Conservation (phyloP, 148 eudicot genomes). For the Euryodendron excelsum region DNA sequence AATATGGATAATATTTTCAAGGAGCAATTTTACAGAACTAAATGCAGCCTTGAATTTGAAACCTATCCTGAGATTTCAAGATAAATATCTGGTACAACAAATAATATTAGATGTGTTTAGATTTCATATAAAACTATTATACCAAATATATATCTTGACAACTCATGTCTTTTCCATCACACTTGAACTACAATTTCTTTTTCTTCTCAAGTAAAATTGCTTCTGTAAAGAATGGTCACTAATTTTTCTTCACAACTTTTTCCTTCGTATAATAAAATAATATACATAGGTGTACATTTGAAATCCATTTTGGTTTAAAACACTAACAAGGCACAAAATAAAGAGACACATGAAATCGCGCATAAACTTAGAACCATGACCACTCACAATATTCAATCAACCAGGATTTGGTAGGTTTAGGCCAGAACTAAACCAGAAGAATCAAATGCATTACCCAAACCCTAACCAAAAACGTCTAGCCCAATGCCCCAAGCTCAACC, state of each 20-base stretch:
- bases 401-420: background rate
- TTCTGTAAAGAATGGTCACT: background rate
- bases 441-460: conserved; percentile 1
- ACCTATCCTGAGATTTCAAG: background rate
- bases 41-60: background rate
- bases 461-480: background rate
- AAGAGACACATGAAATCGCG: background rate
- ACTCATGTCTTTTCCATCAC: background rate
- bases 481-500: background rate
- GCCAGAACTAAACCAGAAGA: background rate
- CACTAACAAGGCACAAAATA: background rate
- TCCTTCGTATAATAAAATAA: background rate
- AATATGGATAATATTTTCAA: background rate
- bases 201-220: background rate
- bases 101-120: background rate
- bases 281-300: background rate
- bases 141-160: background rate
- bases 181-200: background rate
- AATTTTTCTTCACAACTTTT: background rate
- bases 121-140: conserved; percentile 3
- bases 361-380: background rate
- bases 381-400: background rate
- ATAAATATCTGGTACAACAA: background rate
- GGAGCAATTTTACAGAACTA: background rate
- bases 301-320: background rate